Evolutionary conservation across 345 rosid species (phyloP).

Genomic region (Lepidium africanum): DNA sequence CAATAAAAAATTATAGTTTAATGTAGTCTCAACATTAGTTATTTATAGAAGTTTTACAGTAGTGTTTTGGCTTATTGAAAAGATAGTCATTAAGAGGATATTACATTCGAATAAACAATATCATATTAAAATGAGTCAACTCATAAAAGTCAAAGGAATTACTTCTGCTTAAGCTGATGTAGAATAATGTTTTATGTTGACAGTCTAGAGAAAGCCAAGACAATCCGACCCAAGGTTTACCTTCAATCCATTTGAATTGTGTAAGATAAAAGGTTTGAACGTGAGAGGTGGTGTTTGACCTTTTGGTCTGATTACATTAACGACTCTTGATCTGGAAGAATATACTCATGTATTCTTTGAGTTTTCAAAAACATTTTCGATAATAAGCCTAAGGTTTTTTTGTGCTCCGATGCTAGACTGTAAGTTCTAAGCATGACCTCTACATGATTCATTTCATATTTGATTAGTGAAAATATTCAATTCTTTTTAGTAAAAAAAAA

Average conservation of each 20-base stretch:
- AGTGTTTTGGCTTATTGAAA: slow-evolving; percentile 66
- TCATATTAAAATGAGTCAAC: slow-evolving; percentile 36
- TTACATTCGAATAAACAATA: slow-evolving; percentile 27
- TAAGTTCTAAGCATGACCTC: slow-evolving; percentile 3
- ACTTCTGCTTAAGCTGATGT: slow-evolving; percentile 82
- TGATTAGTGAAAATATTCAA: background rate
- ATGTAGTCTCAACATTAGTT: too few species aligned
- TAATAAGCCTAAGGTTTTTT: slow-evolving; percentile 40
- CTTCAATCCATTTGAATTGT: slow-evolving; percentile 39
- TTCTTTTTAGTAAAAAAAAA: background rate
- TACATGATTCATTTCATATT: background rate
- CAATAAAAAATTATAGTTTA: too few species aligned
- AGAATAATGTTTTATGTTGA: slow-evolving; percentile 48
- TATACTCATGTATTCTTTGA: slow-evolving; percentile 73
- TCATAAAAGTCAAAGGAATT: slow-evolving; percentile 50
- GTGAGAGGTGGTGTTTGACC: slow-evolving; percentile 70
- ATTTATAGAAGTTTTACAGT: too few species aligned
- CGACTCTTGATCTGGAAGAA: slow-evolving; percentile 53
- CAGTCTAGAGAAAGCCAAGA: slow-evolving; percentile 26
- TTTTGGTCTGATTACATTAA: slow-evolving; percentile 70
- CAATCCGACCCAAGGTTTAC: too few species aligned
- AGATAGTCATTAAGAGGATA: slow-evolving; percentile 37
- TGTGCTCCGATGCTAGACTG: slow-evolving; percentile 84
- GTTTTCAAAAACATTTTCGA: slow-evolving; percentile 38
- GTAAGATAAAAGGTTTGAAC: slow-evolving; percentile 38